Evolutionary conservation across 495 filamentous ascomycete genomes (phyloP), one percentile per base, ranked within the genome.

Genomic region (Lasiosphaeria ovina): DNA sequence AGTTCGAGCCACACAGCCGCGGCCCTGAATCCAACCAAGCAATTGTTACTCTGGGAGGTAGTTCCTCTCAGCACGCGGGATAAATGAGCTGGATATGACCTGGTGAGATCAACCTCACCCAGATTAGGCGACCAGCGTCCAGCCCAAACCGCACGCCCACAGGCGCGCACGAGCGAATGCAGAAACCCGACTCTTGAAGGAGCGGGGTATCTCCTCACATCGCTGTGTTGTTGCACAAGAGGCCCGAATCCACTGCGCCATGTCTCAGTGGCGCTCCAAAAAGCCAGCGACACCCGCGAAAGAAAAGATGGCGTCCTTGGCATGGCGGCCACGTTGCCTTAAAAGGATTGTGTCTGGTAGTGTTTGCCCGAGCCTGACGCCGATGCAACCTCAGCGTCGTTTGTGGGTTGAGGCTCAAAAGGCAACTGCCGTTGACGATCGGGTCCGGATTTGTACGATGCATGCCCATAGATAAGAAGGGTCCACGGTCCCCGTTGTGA

Each of bases 311-410:
- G 24, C 24, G 24, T 2, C n/a, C 51, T 53, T 55, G 36, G 53
- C 53, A 11, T 55, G 53, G 53, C 53, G 40, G 53, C 53, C 53
- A 55, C 53, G 53, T 44, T 55, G 52, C 8, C 32, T 36, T 11
- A 3, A 9, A 32, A 52, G 9, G 52, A 24, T 35, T 9, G 34
- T 33, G 12, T 14, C 36, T 40, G 14, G 24, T 4, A 24, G 2
- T 24, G 24, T 24, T 24, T 24, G 24, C 17, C 17, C 35, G 35
- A 8, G 51, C 33, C 14, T 35, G 51, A 53, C 38, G 33, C 12
- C 51, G 38, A 53, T 53, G 51, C 51, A 53, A 53, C 51, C 12
- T 4, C 38, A 47, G 16, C 16, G 16, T 9, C 16, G 7, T n/a
- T 11, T 11, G 16, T 47, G 44, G 44, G 7, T 32, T 51, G 49